Evolutionary conservation across 306 rosid genomes (phyloP), one percentile per base, ranked within the genome.

Genomic region (Astragalus membranaceus): DNA sequence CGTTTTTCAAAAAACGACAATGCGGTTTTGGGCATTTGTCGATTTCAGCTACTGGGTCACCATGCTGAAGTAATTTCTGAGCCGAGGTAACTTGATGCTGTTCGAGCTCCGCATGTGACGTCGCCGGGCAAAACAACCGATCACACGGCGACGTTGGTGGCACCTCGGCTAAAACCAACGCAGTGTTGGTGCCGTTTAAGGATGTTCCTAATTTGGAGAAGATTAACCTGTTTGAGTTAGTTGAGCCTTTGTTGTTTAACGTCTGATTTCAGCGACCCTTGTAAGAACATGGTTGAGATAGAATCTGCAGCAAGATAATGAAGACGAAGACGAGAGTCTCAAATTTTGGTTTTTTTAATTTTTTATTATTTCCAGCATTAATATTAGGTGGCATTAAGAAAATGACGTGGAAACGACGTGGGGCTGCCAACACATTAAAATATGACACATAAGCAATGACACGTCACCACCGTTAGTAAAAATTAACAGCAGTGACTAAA

Each of bases 1-100:
- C 52, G 15, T 70, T 66, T 78, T 58, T 20, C n/a, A n/a, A n/a
- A n/a, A n/a, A n/a, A n/a, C n/a, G n/a, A n/a, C n/a, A n/a, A n/a
- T n/a, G n/a, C n/a, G n/a, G 47, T 16, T 33, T 53, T 37, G 4
- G n/a, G 59, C 49, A 49, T 68, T 36, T 46, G 7, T 55, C 13
- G 68, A n/a, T 72, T 48, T 42, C 52, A 55, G 62, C 67, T 67
- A 30, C 78, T 80, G 72, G 42, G 55, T 55, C 81, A 60, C 86
- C 70, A 94, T 94, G 98, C 84, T 94, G 16, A 94, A 94, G 87
- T 97, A 94, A 86, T 66, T 94, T 49, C 84, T 91, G 49, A 85
- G 96, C 36, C 77, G 86, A 48, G 64, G 72, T 10, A 88, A 85
- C 60, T 81, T 93, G 37, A 77, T 84, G 0, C 89, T n/a, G 84